Evolutionary conservation across 306 rosid genomes (phyloP).

Genomic region (Malus domestica): ASM211411v1 NC_041790.1:36689001-36689500

Average conservation of each 20-base stretch:
- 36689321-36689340: constrained; percentile 44
- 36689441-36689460: too few species aligned
- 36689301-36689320: constrained; percentile 37
- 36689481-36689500: too few species aligned
- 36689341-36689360: too few species aligned
- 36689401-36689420: too few species aligned
- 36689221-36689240: constrained; percentile 62
- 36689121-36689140: constrained; percentile 41
- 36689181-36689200: constrained; percentile 61
- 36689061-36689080: constrained; percentile 59
- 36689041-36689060: constrained; percentile 62
- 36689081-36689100: constrained; percentile 66
- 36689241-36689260: constrained; percentile 71
- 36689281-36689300: constrained; percentile 34
- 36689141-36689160: constrained; percentile 62
- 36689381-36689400: too few species aligned
- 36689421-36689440: too few species aligned
- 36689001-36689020: constrained; percentile 30
- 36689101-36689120: constrained; percentile 25
- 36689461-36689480: too few species aligned
- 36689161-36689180: constrained; percentile 48
- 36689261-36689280: constrained; percentile 6
- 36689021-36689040: constrained; percentile 57
- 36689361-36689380: too few species aligned
- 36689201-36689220: constrained; percentile 48